Evolutionary conservation across 345 rosid genomes (phyloP), one percentile per base, ranked within the genome.

Genomic region (Populus deltoides): DNA sequence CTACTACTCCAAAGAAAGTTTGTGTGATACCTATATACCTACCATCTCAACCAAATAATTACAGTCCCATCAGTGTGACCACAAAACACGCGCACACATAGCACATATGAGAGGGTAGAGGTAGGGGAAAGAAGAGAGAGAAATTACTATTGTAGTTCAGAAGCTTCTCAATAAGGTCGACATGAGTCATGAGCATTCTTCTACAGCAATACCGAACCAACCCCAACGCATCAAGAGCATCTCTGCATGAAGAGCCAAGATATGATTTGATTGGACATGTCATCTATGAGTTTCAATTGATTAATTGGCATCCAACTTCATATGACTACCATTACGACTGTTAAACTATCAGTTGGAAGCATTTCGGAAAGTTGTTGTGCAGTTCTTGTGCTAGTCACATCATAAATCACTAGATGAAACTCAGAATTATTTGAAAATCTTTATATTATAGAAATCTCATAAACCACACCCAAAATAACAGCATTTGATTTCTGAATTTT

Each of bases 111-210:
- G 35, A 20, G 29, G 61, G 15, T 43, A 24, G 29, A 36, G 36
- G 20, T 7, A 65, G 68, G 51, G 47, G 39, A 75, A 43, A 43
- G 45, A 75, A 55, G 62, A 70, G 70, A 74, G 79, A n/a, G 76
- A 62, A 7, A 43, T 79, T 91, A 96, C 99, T 90, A 67, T 96
- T 96, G 85, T 93, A 96, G 88, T 92, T 94, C 77, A 96, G 90
- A 83, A 96, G 99, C 91, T 96, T 96, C 88, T 96, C 99, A 57
- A 96, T 96, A 77, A 96, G 95, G 86, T 96, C 99, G 35, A 96
- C 99, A 75, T 96, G 99, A 77, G 99, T 96, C 97, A 96, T 96
- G 12, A 93, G 97, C 99, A 96, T 96, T 80, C 99, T 78, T 81
- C 99, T 89, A 73, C 98, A 96, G 78, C 99, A 96, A 86, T 96